Base-by-base conservation (phyloP, 257 asterid species). In the Solanum sejunctum region DNA sequence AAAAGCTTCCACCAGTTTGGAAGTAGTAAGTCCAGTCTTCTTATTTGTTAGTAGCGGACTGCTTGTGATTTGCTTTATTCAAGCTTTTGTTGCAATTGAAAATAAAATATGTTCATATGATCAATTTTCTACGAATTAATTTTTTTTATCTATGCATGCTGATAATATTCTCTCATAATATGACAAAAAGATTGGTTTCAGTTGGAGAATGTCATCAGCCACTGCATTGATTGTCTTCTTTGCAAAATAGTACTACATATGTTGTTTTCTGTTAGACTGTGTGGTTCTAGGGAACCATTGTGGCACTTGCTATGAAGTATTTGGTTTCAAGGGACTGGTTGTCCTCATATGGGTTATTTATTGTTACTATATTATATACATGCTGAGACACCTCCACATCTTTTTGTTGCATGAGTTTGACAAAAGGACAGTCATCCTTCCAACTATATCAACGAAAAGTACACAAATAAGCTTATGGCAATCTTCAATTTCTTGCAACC, bases 1-100 rank as follows among this genome's bases (percentile, higher is more conserved):
- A 92, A 90, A 92, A 92, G 93, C 95, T 92, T 66, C 95, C 95
- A 67, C 95, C 94, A 23, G 95, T 90, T 88, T 92, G 95, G 95
- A 92, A 92, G 85, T 92, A 92, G 95, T 92, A 88, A 89, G 91
- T 84, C 70, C 84, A 73, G 23, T 82, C 41, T 63, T 15, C 80
- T 11, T 80, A 28, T 52, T 60, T 54, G 45, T 16, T 17, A 21
- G n/a, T n/a, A n/a, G 66, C 71, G 20, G 13, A 41, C 52, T 47
- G 51, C 70, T 79, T 64, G 6, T 64, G 58, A 36, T 85, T 36
- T 7, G 17, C 17, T 51, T 70, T 15, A 69, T 5, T 71, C 18
- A 41, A n/a, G 52, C 54, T 10, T 39, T 36, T 54, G 70, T 16
- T n/a, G 47, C 55, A 78, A 15, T 78, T n/a, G 32, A 10, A 32